Evolutionary conservation across 768 basidiomycete species (phyloP).

Genomic region (Multifurca ochricompacta): DNA sequence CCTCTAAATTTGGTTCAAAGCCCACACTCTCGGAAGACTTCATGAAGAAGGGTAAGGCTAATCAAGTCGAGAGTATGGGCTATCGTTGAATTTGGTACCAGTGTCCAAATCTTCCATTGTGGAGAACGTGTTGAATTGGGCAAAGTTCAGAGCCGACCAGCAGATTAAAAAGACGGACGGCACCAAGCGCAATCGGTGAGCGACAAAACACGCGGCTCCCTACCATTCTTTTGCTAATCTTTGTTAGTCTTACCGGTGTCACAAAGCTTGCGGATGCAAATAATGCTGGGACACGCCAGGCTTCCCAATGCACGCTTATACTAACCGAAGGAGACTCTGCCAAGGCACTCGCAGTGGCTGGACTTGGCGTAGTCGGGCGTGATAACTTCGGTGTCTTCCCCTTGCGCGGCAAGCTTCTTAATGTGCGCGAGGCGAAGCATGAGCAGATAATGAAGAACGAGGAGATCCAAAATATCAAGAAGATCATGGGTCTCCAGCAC

Average conservation of each 20-base stretch:
- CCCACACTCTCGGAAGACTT: slow-evolving; percentile 84
- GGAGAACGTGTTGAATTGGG: slow-evolving; percentile 91
- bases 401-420: slow-evolving; percentile 90
- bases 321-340: slow-evolving; percentile 99
- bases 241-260: slow-evolving; percentile 72
- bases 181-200: slow-evolving; percentile 74
- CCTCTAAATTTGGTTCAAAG: slow-evolving; percentile 87
- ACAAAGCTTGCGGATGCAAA: slow-evolving; percentile 95
- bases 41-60: slow-evolving; percentile 78
- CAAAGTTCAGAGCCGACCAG: slow-evolving; percentile 94
- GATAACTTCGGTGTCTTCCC: slow-evolving; percentile 98
- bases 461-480: slow-evolving; percentile 95
- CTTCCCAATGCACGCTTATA: slow-evolving; percentile 84
- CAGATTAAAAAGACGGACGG: slow-evolving; percentile 96
- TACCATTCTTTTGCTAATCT: not conserved
- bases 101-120: slow-evolving; percentile 86
- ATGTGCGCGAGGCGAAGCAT: slow-evolving; percentile 93
- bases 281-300: slow-evolving; percentile 84
- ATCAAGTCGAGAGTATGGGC: not conserved
- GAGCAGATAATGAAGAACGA: slow-evolving; percentile 98
- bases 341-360: slow-evolving; percentile 92
- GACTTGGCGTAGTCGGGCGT: slow-evolving; percentile 89
- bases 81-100: slow-evolving; percentile 26
- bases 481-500: slow-evolving; percentile 94
- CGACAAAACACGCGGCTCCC: slow-evolving; percentile 2